Percentiles rank a stretch among this genome's conserved stretches.
phyloP scores from a whole-genome alignment of 2,329 filamentous ascomycete species.

The Pseudogymnoascus pannorum region DNA sequence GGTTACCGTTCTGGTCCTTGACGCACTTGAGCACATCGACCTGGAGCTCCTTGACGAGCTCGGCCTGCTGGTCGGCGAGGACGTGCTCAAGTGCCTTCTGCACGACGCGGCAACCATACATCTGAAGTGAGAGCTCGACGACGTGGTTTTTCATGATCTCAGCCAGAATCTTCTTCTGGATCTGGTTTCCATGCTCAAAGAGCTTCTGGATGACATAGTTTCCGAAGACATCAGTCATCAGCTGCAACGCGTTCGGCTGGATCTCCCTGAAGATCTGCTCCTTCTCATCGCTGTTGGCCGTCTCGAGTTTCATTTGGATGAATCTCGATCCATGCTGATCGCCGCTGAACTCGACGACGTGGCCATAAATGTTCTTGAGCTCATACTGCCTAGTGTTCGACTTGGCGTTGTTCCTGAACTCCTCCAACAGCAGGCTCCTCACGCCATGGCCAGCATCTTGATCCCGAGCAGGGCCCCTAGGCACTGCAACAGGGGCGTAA shows the following conservation, averaged over 20 bases:
- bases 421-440: slow-evolving; percentile 67
- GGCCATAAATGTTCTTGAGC: slow-evolving; percentile 78
- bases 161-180: slow-evolving; percentile 82
- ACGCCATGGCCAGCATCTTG: slow-evolving; percentile 41
- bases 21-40: slow-evolving; percentile 69
- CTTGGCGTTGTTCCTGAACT: slow-evolving; percentile 71
- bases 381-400: slow-evolving; percentile 66
- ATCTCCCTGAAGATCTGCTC: slow-evolving; percentile 86
- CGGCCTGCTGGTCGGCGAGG: slow-evolving; percentile 82
- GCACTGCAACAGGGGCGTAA: slow-evolving; percentile 20
- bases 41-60: slow-evolving; percentile 76
- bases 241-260: slow-evolving; percentile 69
- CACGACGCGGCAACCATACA: slow-evolving; percentile 92
- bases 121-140: slow-evolving; percentile 69
- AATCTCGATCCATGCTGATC: slow-evolving; percentile 95
- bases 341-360: slow-evolving; percentile 90
- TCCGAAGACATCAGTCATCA: slow-evolving; percentile 95
- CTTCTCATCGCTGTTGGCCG: slow-evolving; percentile 92
- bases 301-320: slow-evolving; percentile 87
- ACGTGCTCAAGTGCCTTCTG: slow-evolving; percentile 93
- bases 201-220: slow-evolving; percentile 99
- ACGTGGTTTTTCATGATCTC: slow-evolving; percentile 84
- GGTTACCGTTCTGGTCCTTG: slow-evolving; percentile 86
- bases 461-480: slow-evolving; percentile 27
- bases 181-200: slow-evolving; percentile 90